Evolutionary conservation across 148 eudicot genomes (phyloP), one percentile per base, ranked within the genome.

Genomic region (Vaccinium vitisidaea): DNA sequence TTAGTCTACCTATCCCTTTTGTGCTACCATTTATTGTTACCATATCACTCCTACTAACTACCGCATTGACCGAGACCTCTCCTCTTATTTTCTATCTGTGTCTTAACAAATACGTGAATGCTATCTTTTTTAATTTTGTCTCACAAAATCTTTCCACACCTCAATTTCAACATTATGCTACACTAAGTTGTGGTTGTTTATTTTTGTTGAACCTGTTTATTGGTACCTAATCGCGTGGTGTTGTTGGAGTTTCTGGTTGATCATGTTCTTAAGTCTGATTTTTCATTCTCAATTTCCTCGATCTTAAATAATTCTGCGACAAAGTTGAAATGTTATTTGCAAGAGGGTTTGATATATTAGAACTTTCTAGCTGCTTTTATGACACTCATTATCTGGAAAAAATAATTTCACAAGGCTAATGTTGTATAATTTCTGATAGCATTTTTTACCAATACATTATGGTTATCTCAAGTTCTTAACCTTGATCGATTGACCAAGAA

Each of bases 321-420:
- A 1, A 23, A 49, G 19, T 25, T 70, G 16, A 82, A 50, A n/a
- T 30, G 84, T 25, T 25, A 49, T 25, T 43, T 65, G 56, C 36
- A 13, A 63, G 36, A 36, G 30, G 48, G 74, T 43, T 49, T 81
- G 73, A 43, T n/a, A 80, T 59, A 65, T 81, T 73, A 65, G 54
- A 55, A 63, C 21, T 43, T 50, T 15, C 23, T 65, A 46, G 43
- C 56, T 81, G 43, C 59, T 50, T 82, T 52, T 8, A n/a, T 10
- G 77, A 30, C 13, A 3, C 54, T 23, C 19, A 7, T 19, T 54
- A 19, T 39, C 18, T 10, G 12, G 48, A 43, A 48, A 80, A 36
- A 36, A 36, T 36, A 36, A 36, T 59, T 58, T 80, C 46, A 39
- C 19, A 18, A 36, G 39, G n/a, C 32, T 59, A 15, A 12, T 80